These are phyloP conservation scores for Graphilbum fragrans DNA, from an alignment of 2,329 filamentous ascomycete genomes.

Conservation along the genomic window DNA sequence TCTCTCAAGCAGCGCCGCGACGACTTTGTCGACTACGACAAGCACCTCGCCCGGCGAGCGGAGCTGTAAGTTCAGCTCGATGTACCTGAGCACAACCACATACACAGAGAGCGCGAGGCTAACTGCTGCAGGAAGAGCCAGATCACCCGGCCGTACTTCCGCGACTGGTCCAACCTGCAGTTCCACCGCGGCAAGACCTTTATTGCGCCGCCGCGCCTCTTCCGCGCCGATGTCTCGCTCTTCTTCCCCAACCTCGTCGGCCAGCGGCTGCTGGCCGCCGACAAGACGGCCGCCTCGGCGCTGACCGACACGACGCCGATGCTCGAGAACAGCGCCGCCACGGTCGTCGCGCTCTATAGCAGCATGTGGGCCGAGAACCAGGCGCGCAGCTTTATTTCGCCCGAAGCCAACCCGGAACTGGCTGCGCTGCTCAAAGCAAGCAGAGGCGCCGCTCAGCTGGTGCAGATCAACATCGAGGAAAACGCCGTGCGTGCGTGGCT, in stretches of 20 bases:
- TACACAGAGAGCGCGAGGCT: not conserved
- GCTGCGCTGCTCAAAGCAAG: constrained; percentile 45
- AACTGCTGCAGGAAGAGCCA: constrained; percentile 47
- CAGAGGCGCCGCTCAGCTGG: constrained; percentile 48
- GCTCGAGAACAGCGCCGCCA: constrained; percentile 42
- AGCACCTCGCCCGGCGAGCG: constrained; percentile 65
- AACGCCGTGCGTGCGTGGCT: constrained; percentile 56
- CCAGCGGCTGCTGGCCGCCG: constrained; percentile 53
- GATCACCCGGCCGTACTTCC: constrained; percentile 82
- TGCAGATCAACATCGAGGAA: constrained; percentile 84
- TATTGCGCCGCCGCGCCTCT: constrained; percentile 70
- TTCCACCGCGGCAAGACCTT: constrained; percentile 88
- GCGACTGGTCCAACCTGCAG: constrained; percentile 80
- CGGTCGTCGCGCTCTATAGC: constrained; percentile 71
- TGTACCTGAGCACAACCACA: not conserved
- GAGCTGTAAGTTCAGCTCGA: constrained; percentile 46
- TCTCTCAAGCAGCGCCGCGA: constrained; percentile 56
- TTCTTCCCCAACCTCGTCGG: constrained; percentile 92
- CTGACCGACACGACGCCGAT: constrained; percentile 69
- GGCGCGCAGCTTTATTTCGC: constrained; percentile 56
- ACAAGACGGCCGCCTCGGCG: constrained; percentile 34
- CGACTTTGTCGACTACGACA: constrained; percentile 77
- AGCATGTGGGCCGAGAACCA: constrained; percentile 80
- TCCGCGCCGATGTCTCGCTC: constrained; percentile 68
- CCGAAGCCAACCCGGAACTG: constrained; percentile 56